A percentile compares a stretch with the other conserved stretches of the same genome.
phyloP scores from a whole-genome alignment of 345 rosid species.

The Melaleuca alternifolia region DNA sequence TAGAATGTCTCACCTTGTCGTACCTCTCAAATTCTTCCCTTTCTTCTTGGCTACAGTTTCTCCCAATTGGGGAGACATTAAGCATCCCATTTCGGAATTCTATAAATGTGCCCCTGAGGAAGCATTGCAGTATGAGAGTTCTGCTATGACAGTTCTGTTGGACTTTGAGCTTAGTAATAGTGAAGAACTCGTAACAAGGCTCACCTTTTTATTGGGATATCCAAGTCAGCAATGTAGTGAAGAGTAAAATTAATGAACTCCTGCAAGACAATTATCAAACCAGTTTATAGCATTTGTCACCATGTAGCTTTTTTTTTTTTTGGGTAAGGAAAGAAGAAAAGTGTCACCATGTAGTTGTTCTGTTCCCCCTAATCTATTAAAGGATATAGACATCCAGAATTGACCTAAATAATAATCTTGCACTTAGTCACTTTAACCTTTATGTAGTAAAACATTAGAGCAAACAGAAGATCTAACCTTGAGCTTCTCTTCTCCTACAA shows the following conservation, averaged over 20 bases:
- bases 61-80: constrained; percentile 95
- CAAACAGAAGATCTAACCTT: constrained; percentile 34
- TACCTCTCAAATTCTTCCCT: constrained; percentile 92
- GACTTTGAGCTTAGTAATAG: not conserved
- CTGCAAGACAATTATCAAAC: constrained; percentile 34
- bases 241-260: constrained; percentile 75
- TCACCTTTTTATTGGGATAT: constrained; percentile 94
- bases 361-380: not conserved
- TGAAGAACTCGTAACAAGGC: not conserved
- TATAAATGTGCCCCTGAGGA: constrained; percentile 81
- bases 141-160: not conserved
- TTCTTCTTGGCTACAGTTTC: constrained; percentile 99
- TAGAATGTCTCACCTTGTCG: constrained; percentile 55
- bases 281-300: not conserved
- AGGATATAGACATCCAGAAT: not conserved
- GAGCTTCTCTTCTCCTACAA: constrained; percentile 79
- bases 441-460: not conserved
- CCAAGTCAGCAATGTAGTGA: constrained; percentile 93
- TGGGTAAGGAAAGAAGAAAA: too few species aligned
- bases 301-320: too few species aligned
- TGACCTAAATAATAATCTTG: not conserved
- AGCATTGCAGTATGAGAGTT: not conserved
- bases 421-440: not conserved
- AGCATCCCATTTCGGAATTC: constrained; percentile 98
- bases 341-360: not conserved